Percentiles rank a stretch among this genome's conserved stretches.
Conservation (phyloP, 1,139 yeast species). For the Candida sp. region DNA sequence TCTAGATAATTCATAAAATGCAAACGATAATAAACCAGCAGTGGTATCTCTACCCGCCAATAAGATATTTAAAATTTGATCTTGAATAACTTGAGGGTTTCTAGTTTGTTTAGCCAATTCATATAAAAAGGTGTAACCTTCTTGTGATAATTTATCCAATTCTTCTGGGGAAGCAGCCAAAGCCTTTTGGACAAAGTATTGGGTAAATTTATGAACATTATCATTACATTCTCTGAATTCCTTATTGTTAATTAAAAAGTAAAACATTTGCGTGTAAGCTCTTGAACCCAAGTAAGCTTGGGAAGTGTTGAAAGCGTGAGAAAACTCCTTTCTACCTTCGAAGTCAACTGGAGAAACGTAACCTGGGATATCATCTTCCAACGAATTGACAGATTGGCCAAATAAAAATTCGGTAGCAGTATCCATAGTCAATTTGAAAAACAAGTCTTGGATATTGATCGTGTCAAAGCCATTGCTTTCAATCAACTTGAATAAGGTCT, state of each 20-base stretch:
- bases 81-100: constrained; percentile 45
- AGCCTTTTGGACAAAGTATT: constrained; percentile 28
- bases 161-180: constrained; percentile 26
- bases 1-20: constrained; percentile 42
- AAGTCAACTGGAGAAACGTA: constrained; percentile 9
- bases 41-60: constrained; percentile 60
- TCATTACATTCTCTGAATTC: constrained; percentile 25
- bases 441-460: constrained; percentile 36
- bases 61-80: constrained; percentile 48
- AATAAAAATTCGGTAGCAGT: constrained; percentile 58
- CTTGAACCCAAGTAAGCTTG: constrained; percentile 24
- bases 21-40: constrained; percentile 49
- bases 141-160: constrained; percentile 32
- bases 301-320: constrained; percentile 27
- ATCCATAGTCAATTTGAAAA: constrained; percentile 49
- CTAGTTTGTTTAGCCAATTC: constrained; percentile 49
- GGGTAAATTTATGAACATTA: constrained; percentile 33
- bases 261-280: constrained; percentile 23
- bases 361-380: constrained; percentile 21
- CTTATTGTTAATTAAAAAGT: constrained; percentile 23
- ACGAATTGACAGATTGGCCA: constrained; percentile 48
- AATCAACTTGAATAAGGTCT: constrained; percentile 30
- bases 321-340: constrained; percentile 15
- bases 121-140: constrained; percentile 46
- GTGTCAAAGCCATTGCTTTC: constrained; percentile 15